phyloP scores from a whole-genome alignment of 2,329 filamentous ascomycete species.

The Aspergillus quadrilineatus region DNA sequence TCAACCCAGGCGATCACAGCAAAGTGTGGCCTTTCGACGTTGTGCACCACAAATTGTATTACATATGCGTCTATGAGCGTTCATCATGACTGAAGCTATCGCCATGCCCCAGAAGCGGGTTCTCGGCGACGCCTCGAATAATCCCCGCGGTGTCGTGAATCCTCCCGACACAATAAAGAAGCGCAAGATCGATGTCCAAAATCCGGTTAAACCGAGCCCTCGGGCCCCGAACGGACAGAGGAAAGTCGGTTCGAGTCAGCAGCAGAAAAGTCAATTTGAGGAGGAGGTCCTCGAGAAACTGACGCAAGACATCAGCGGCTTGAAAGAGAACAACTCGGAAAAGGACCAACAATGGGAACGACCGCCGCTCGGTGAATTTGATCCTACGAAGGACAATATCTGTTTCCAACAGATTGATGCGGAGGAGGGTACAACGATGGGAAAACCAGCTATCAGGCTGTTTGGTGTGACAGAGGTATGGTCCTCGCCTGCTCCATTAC shows the following conservation, averaged over 20 bases:
- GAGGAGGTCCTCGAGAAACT: conserved; percentile 92
- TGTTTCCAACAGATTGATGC: conserved; percentile 94
- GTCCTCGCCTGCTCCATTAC: conserved; percentile 22
- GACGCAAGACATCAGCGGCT: conserved; percentile 83
- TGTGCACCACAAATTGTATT: background rate
- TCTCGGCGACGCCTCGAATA: conserved; percentile 65
- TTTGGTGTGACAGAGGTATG: conserved; percentile 83
- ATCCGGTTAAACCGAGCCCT: conserved; percentile 57
- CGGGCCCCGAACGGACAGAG: conserved; percentile 61
- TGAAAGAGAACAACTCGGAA: conserved; percentile 84
- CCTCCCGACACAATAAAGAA: conserved; percentile 68
- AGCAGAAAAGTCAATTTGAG: conserved; percentile 89
- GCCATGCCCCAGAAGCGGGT: conserved; percentile 67
- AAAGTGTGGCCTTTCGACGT: background rate
- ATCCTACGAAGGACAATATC: conserved; percentile 66
- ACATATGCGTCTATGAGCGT: conserved; percentile 15
- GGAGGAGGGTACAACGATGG: conserved; percentile 80
- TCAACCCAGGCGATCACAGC: background rate
- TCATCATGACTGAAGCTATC: conserved; percentile 42
- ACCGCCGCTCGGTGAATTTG: conserved; percentile 60
- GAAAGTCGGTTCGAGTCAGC: conserved; percentile 60
- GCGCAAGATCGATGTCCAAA: conserved; percentile 67
- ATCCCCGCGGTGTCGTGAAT: conserved; percentile 60
- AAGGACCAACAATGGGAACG: conserved; percentile 90
- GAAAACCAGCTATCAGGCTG: conserved; percentile 76